Base-by-base conservation (phyloP, 2,329 filamentous ascomycete species). In the Claviceps citrina region DNA sequence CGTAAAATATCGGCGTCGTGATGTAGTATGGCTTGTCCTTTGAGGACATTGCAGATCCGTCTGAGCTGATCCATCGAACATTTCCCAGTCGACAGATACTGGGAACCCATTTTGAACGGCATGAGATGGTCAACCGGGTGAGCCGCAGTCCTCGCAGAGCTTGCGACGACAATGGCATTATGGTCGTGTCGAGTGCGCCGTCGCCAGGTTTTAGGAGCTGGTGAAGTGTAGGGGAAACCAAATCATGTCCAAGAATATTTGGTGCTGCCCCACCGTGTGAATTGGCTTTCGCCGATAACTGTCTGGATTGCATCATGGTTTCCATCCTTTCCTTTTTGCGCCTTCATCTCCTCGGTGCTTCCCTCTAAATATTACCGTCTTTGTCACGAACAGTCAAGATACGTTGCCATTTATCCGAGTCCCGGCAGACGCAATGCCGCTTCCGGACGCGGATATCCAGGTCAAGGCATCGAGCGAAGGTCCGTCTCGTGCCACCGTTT, bases 1-100 rank as follows among this genome's bases (percentile, higher is more conserved):
- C 91, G 61, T 98, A 98, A 67, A 96, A 98, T 43, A 98, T 98
- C 2, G 91, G 91, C 7, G 86, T 93, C 5, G 91, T 96, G 53
- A 94, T 70, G 67, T 96, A 98, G 66, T 81, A 95, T 7, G 89
- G 86, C 65, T 96, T 96, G 44, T 54, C 49, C 25, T 26, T 38
- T 2, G 40, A 36, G 36, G 27, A 34, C 31, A 39, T 31, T 37
- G 38, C 18, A 32, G 43, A 40, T 3, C 47, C 54, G 34, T 49
- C 44, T 12, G 55, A 55, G 52, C 56, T 59, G 42, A 44, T 56
- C 53, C 56, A 60, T 43, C 55, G 55, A 16, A 43, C 40, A 27
- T 44, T 44, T 26, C 47, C 49, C 25, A 46, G 41, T 40, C 46
- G 51, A 45, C 54, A 60, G 43, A 50, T 48, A 27, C 50, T 46